Evolutionary conservation across 257 asterid species (phyloP).

Genomic region (Forsythia viridissima): DNA sequence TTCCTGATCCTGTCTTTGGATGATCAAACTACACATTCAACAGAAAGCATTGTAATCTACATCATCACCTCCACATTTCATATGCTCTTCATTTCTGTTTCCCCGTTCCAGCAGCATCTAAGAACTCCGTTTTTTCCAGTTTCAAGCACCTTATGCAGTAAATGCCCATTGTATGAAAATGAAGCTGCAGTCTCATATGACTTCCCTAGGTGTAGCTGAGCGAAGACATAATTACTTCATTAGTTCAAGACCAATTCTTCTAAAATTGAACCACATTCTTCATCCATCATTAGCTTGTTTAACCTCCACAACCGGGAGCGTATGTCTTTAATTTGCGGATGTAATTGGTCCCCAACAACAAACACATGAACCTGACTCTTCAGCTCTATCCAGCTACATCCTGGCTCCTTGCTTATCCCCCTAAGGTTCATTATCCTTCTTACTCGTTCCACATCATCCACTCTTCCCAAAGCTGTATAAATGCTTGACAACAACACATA

Average conservation of each 20-base stretch:
- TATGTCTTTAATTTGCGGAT: conserved; percentile 57
- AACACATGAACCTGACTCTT: conserved; percentile 76
- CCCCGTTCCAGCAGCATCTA: too few species aligned
- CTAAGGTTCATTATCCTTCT: conserved; percentile 66
- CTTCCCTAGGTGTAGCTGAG: too few species aligned
- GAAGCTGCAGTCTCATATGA: too few species aligned
- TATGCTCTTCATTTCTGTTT: too few species aligned
- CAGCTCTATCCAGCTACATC: conserved; percentile 91
- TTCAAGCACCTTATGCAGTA: too few species aligned
- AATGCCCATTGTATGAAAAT: too few species aligned
- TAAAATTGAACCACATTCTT: conserved; percentile 29
- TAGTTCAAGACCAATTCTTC: conserved; percentile 5
- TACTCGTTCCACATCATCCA: conserved; percentile 63
- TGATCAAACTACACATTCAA: too few species aligned
- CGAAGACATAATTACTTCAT: too few species aligned
- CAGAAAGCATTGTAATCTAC: too few species aligned
- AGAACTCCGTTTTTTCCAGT: too few species aligned
- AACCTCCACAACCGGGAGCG: conserved; percentile 49
- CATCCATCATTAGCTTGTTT: conserved; percentile 56
- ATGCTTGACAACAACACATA: conserved; percentile 80
- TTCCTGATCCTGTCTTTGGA: too few species aligned
- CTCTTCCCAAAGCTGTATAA: conserved; percentile 69
- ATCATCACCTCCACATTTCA: too few species aligned
- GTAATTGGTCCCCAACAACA: conserved; percentile 75
- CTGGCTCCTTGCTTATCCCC: conserved; percentile 81